phyloP scores from a whole-genome alignment of 805 yeast species.

The Saccharomycopsis amapae region DNA sequence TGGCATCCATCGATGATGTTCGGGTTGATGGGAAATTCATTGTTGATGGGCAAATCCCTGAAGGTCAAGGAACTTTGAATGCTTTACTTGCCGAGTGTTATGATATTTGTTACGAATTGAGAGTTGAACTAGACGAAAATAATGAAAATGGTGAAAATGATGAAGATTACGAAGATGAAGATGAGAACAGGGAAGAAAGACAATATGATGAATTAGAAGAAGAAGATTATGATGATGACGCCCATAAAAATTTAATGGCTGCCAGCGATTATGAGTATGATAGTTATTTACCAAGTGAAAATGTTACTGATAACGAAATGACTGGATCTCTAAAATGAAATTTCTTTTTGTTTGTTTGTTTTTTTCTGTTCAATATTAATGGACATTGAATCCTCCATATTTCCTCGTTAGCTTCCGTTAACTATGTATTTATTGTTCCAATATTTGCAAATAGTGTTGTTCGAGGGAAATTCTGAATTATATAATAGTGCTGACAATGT shows the following conservation, averaged over 20 bases:
- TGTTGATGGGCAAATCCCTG: slow-evolving; percentile 85
- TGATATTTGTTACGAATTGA: slow-evolving; percentile 85
- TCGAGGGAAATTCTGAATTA: no score
- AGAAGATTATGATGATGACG: slow-evolving; percentile 20
- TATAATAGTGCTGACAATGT: no score
- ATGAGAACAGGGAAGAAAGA: slow-evolving; percentile 15
- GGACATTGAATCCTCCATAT: no score
- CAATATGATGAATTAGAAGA: slow-evolving; percentile 21
- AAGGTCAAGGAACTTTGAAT: slow-evolving; percentile 94
- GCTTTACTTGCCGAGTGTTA: slow-evolving; percentile 90
- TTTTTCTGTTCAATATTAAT: no score
- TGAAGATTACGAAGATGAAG: slow-evolving; percentile 22
- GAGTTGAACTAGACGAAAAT: slow-evolving; percentile 69
- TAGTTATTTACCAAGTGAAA: slow-evolving; percentile 22
- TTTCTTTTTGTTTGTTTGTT: no score
- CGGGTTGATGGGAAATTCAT: slow-evolving; percentile 89
- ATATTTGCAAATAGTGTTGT: no score
- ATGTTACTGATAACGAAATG: slow-evolving; percentile 20
- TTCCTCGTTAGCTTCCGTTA: no score
- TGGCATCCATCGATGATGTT: slow-evolving; percentile 80
- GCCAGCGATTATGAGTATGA: slow-evolving; percentile 21
- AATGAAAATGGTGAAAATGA: slow-evolving; percentile 12
- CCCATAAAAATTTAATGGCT: slow-evolving; percentile 2
- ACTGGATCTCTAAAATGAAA: no score
- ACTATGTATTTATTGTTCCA: no score